Evolutionary conservation across 106 monocot genomes (phyloP), one percentile per base, ranked within the genome.

Genomic region (Dioscorea dumetorum): DNA sequence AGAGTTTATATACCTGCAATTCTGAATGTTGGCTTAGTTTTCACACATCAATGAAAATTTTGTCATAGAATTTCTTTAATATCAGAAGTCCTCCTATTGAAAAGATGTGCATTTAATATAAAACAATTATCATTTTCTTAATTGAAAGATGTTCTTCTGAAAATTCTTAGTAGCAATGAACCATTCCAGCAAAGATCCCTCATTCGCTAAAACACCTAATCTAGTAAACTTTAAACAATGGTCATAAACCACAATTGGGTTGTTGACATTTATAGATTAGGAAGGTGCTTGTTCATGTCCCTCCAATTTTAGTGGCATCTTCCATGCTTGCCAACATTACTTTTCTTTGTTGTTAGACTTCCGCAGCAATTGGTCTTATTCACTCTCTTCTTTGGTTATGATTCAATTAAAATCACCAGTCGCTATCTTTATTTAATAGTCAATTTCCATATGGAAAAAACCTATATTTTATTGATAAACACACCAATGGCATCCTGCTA

Each of bases 281-380:
- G 54, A 19, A 4, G 60, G 60, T 60, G 21, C 13, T 24, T 60
- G 60, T 60, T 60, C 60, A 60, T 13, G 60, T 60, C 60, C 60
- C 24, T 24, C 60, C 60, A 60, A 24, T 60, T 23, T 22, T 60
- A 60, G 41, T 60, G 24, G 8, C 24, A 60, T 60, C 60, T 56
- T 56, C 54, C 13, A 5, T 18, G 54, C 19, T 19, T 18, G 54
- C 54, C 13, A 56, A 56, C 41, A 41, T 41, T 41, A 41, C 5
- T 41, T 41, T 41, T 41, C 41, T 5, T 41, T 41, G 41, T 41
- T 5, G 6, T 0, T 10, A 41, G 6, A 41, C 41, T 41, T 41
- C 10, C 23, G 8, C 60, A 24, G 4, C 12, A n/a, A 20, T 13
- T 22, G 8, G 12, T 22, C 23, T 24, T 23, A 18, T 22, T 22